Evolutionary conservation across 257 asterid species (phyloP).

Genomic region (Forsythia viridissima): DNA sequence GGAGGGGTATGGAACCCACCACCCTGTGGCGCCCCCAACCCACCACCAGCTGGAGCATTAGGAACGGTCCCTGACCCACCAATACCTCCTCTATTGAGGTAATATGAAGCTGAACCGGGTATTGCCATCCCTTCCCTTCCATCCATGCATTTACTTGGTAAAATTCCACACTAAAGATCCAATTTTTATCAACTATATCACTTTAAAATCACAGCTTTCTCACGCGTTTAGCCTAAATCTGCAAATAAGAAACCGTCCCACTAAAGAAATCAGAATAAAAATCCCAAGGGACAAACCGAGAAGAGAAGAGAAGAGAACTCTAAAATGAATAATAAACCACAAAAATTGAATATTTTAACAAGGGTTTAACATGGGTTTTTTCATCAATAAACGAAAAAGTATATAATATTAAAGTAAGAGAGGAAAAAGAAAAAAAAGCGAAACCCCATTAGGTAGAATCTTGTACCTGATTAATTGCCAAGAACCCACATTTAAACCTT

Average conservation of each 20-base stretch:
- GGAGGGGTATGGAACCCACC: slow-evolving; percentile 34
- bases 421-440: slow-evolving; percentile 12
- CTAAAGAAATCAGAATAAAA: slow-evolving; percentile 15
- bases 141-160: slow-evolving; percentile 61
- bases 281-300: slow-evolving; percentile 7
- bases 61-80: slow-evolving; percentile 42
- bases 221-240: slow-evolving; percentile 4
- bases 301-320: too few species aligned
- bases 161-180: slow-evolving; percentile 30
- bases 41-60: slow-evolving; percentile 31
- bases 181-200: slow-evolving; percentile 12
- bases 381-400: slow-evolving; percentile 23
- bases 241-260: slow-evolving; percentile 36
- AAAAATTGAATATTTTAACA: slow-evolving; percentile 1
- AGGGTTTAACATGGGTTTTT: slow-evolving; percentile 71
- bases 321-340: not conserved
- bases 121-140: slow-evolving; percentile 68
- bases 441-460: slow-evolving; percentile 21
- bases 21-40: slow-evolving; percentile 28
- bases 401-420: not conserved
- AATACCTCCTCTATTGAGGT: slow-evolving; percentile 61
- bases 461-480: slow-evolving; percentile 20
- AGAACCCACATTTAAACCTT: slow-evolving; percentile 37
- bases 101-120: slow-evolving; percentile 65
- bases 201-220: not conserved